phyloP scores from a whole-genome alignment of 441 rosid species.

The Pelargonium exstipulatum region DNA sequence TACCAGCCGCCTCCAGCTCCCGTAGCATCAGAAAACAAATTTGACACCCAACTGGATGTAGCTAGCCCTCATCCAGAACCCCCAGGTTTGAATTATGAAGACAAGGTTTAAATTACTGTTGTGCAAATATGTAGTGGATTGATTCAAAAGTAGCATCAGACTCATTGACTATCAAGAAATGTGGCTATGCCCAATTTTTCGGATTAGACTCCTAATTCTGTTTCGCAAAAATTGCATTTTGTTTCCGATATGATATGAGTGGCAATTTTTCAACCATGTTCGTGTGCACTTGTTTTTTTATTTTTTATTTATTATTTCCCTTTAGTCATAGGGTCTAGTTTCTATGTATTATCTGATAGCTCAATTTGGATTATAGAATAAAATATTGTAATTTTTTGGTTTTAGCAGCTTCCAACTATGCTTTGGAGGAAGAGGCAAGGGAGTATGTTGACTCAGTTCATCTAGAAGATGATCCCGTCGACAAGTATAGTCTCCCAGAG shows the following conservation, averaged over 20 bases:
- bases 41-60: slow-evolving; percentile 44
- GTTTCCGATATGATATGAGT: no score
- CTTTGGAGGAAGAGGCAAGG: slow-evolving; percentile 56
- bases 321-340: neutral
- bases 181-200: no score
- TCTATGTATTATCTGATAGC: neutral
- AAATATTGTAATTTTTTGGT: slow-evolving; percentile 3
- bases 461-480: slow-evolving; percentile 57
- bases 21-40: slow-evolving; percentile 37
- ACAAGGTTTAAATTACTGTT: neutral
- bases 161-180: neutral
- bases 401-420: slow-evolving; percentile 46
- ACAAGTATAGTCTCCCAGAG: slow-evolving; percentile 49
- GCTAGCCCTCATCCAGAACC: slow-evolving; percentile 51
- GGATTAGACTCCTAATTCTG: no score
- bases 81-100: slow-evolving; percentile 40
- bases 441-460: slow-evolving; percentile 47
- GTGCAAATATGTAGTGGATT: no score
- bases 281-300: no score
- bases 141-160: neutral
- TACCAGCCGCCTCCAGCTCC: slow-evolving; percentile 44
- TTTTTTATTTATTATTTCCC: no score
- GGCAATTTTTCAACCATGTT: no score
- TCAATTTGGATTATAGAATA: neutral
- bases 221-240: no score